Conservation (phyloP, 108 stramenopile species). For the Pseudonitzschia multiseries region DNA sequence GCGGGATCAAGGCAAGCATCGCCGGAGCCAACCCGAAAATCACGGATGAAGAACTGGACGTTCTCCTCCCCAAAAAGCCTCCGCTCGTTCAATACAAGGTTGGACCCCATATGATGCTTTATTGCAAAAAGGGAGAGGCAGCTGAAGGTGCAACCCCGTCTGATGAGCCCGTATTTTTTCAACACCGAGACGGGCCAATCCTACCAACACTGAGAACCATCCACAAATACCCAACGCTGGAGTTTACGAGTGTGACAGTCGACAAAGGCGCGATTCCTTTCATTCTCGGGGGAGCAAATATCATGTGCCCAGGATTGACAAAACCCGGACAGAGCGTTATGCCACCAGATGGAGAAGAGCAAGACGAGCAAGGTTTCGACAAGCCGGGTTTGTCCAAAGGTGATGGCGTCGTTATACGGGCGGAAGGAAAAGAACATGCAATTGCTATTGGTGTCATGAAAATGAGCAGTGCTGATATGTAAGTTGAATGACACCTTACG, state of each 20-base stretch:
- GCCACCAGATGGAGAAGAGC: slow-evolving; percentile 58
- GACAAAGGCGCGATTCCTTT: slow-evolving; percentile 96
- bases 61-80: slow-evolving; percentile 87
- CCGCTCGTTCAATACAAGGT: slow-evolving; percentile 86
- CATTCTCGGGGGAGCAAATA: slow-evolving; percentile 93
- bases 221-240: slow-evolving; percentile 76
- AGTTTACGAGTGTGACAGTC: slow-evolving; percentile 70
- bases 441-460: slow-evolving; percentile 90
- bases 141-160: slow-evolving; percentile 44
- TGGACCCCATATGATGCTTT: slow-evolving; percentile 78
- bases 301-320: slow-evolving; percentile 98
- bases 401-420: slow-evolving; percentile 84
- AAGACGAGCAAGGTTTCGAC: slow-evolving; percentile 66
- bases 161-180: slow-evolving; percentile 87
- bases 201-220: slow-evolving; percentile 87
- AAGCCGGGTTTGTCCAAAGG: slow-evolving; percentile 71
- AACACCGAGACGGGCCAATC: slow-evolving; percentile 92
- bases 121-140: slow-evolving; percentile 58
- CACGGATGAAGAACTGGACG: slow-evolving; percentile 81
- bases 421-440: slow-evolving; percentile 93
- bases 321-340: slow-evolving; percentile 75
- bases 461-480: slow-evolving; percentile 88
- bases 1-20: slow-evolving; percentile 73
- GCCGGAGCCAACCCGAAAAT: slow-evolving; percentile 67
- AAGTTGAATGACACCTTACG: slow-evolving; percentile 30